Evolutionary conservation across 345 rosid species (phyloP).

Genomic region (Combretum micranthum): DNA sequence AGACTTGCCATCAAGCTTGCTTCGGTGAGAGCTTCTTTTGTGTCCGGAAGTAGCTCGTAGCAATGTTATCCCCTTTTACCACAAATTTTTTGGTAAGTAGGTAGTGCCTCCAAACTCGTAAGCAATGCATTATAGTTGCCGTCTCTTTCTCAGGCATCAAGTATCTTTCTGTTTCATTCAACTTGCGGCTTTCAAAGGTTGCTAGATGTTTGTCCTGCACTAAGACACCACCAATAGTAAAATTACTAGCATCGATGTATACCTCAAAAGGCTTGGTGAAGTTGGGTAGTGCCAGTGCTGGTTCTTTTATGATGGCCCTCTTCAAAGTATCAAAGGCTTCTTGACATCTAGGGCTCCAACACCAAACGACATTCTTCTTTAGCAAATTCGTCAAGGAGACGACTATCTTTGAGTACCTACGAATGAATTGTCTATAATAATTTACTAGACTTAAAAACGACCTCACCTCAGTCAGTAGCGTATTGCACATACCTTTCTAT

Average conservation of each 20-base stretch:
- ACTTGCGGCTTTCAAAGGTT: neutral
- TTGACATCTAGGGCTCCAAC: too few relatives aligned
- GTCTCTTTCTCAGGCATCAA: neutral
- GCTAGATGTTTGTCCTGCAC: neutral
- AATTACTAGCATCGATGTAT: neutral
- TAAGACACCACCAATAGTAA: neutral
- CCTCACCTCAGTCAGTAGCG: too few relatives aligned
- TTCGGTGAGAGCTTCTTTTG: neutral
- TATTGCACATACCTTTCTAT: too few relatives aligned
- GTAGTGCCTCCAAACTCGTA: neutral
- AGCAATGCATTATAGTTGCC: neutral
- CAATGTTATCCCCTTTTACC: neutral
- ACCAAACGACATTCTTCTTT: too few relatives aligned
- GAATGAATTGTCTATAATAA: too few relatives aligned
- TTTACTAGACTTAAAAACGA: too few relatives aligned
- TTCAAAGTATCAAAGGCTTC: too few relatives aligned
- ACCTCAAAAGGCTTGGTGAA: too few relatives aligned
- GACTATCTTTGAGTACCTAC: too few relatives aligned
- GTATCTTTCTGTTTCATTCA: neutral
- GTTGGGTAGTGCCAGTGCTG: too few relatives aligned
- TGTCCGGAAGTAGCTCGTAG: neutral
- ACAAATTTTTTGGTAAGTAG: neutral
- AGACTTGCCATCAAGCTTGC: neutral
- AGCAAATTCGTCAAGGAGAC: too few relatives aligned
- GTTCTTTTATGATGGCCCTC: too few relatives aligned